Percentiles rank a stretch among this genome's conserved stretches.
phyloP scores from a whole-genome alignment of 345 rosid species.

The Citrus unshiu region DNA sequence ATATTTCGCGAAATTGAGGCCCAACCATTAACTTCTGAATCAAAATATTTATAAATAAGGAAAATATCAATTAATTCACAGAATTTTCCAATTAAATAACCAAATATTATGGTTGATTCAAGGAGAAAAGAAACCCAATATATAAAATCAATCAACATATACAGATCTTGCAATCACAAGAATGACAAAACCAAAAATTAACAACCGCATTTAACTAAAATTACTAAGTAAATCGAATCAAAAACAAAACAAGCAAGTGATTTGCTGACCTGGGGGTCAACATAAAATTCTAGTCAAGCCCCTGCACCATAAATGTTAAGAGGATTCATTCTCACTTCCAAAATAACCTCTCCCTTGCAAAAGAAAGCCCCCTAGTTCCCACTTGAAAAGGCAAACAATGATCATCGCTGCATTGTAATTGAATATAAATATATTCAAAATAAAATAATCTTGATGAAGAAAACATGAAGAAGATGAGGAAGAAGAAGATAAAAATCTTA shows the following conservation, averaged over 20 bases:
- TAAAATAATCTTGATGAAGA: too few relatives aligned
- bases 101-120: not conserved
- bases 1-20: too few relatives aligned
- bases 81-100: not conserved
- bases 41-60: not conserved
- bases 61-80: not conserved
- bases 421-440: too few relatives aligned
- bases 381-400: constrained; percentile 18
- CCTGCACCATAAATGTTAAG: constrained; percentile 7
- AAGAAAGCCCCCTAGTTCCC: constrained; percentile 6
- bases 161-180: constrained; percentile 16
- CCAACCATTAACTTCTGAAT: too few relatives aligned
- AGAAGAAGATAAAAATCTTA: too few relatives aligned
- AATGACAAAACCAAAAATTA: not conserved
- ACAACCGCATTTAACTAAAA: not conserved
- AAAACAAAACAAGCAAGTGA: not conserved
- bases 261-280: constrained; percentile 13
- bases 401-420: too few relatives aligned
- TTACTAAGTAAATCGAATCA: not conserved
- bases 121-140: not conserved
- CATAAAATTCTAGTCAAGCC: constrained; percentile 8
- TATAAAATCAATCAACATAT: constrained; percentile 1
- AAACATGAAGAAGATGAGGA: too few relatives aligned
- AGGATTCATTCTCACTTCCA: not conserved
- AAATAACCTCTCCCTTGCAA: not conserved